A percentile compares a stretch with the other conserved stretches of the same genome.
Conservation (phyloP, 345 rosid genomes). For the Hypericum androsaemum region DNA sequence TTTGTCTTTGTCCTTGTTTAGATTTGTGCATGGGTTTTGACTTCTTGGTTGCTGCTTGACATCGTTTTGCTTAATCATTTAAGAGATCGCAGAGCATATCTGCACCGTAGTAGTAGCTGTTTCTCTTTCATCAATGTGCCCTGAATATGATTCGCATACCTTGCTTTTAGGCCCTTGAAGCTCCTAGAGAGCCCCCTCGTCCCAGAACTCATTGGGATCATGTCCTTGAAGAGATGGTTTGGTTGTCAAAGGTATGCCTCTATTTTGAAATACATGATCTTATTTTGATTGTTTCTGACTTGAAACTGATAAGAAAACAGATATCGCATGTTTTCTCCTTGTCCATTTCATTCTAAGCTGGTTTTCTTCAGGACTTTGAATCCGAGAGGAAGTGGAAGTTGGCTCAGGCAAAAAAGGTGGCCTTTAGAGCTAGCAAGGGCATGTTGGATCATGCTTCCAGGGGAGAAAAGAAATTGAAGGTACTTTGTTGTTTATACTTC, state of each 20-base stretch:
- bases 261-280: background rate
- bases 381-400: conserved; percentile 98
- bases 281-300: background rate
- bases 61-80: too few relatives aligned
- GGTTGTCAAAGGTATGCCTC: conserved; percentile 85
- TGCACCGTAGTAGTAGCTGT: background rate
- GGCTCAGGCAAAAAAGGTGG: conserved; percentile 89
- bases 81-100: too few relatives aligned
- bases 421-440: conserved; percentile 93
- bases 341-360: conserved; percentile 21
- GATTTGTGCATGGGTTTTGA: too few relatives aligned
- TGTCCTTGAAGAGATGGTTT: conserved; percentile 93
- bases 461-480: conserved; percentile 96
- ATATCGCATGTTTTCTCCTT: conserved; percentile 6
- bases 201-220: conserved; percentile 99
- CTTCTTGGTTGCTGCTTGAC: too few relatives aligned
- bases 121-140: conserved; percentile 5
- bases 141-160: background rate
- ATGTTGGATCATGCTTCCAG: conserved; percentile 86
- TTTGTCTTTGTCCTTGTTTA: too few relatives aligned
- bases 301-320: background rate
- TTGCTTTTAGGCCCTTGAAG: conserved; percentile 69
- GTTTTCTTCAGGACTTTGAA: conserved; percentile 76
- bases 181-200: conserved; percentile 84
- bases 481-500: conserved; percentile 17